A percentile compares a stretch with the other conserved stretches of the same genome.
Evolutionary conservation across 495 filamentous ascomycete species (phyloP).

Genomic region (Corynascus novoguineensis): DNA sequence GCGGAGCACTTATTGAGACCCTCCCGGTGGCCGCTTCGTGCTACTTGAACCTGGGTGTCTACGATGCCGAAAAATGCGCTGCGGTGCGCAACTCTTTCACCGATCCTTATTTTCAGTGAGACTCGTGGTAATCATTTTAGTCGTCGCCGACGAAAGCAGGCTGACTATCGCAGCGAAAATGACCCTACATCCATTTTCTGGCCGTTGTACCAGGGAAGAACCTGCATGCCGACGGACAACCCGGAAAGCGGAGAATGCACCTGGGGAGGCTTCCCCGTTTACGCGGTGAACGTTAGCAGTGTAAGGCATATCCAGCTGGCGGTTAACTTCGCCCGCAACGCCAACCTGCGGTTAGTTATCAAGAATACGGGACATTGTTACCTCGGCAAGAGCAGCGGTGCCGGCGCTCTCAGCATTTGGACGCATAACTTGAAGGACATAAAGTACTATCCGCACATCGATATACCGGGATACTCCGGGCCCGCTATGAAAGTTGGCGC

Average conservation of each 20-base stretch:
- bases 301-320: slow-evolving; percentile 54
- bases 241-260: slow-evolving; percentile 38
- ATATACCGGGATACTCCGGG: slow-evolving; percentile 37
- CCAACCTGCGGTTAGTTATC: slow-evolving; percentile 53
- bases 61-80: background rate
- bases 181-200: background rate
- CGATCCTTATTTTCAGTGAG: background rate
- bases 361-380: slow-evolving; percentile 60
- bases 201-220: slow-evolving; percentile 27
- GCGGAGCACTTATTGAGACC: background rate
- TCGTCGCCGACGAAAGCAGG: background rate
- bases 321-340: slow-evolving; percentile 59
- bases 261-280: slow-evolving; percentile 51
- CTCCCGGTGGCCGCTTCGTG: background rate
- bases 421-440: slow-evolving; percentile 49
- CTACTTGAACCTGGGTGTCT: background rate
- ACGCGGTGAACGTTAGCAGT: slow-evolving; percentile 53
- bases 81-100: background rate
- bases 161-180: background rate
- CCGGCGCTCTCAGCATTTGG: slow-evolving; percentile 55
- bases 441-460: slow-evolving; percentile 37
- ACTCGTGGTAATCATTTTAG: background rate
- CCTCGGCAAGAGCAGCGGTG: slow-evolving; percentile 27
- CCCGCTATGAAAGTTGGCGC: slow-evolving; percentile 43
- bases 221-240: slow-evolving; percentile 29